phyloP scores from a whole-genome alignment of 805 yeast genomes.

The Ogataea minuta region DNA sequence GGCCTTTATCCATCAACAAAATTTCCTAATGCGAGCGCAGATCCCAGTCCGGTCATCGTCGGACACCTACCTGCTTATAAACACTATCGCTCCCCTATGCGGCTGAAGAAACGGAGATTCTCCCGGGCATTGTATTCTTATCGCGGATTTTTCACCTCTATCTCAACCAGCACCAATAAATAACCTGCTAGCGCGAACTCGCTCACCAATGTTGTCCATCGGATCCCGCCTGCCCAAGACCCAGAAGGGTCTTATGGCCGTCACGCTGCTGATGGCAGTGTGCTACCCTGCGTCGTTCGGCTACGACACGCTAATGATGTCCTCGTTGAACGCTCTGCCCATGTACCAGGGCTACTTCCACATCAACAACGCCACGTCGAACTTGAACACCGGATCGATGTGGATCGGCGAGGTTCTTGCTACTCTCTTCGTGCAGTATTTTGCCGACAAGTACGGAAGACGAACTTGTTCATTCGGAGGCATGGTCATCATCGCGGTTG shows the following conservation, averaged over 20 bases:
- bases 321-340: conserved; percentile 15
- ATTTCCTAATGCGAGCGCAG: no score
- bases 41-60: no score
- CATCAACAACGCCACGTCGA: conserved; percentile 10
- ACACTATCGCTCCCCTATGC: no score
- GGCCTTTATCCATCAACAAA: no score
- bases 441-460: conserved; percentile 45
- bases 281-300: conserved; percentile 15
- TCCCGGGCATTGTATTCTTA: no score
- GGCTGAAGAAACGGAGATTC: no score
- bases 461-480: conserved; percentile 53
- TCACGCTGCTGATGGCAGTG: conserved; percentile 9
- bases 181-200: no score
- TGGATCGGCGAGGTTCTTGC: conserved; percentile 28
- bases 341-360: conserved; percentile 14
- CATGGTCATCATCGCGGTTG: conserved; percentile 48
- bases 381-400: conserved; percentile 18
- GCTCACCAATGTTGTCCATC: no score
- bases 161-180: no score
- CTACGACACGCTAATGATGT: conserved; percentile 30
- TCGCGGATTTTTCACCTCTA: no score
- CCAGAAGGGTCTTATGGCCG: conserved; percentile 1
- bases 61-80: no score
- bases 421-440: conserved; percentile 1
- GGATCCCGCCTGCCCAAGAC: background rate